Percentiles rank a stretch among this genome's conserved stretches.
Evolutionary conservation across 768 basidiomycete genomes (phyloP).

Genomic region (Mycena leptocephala): DNA sequence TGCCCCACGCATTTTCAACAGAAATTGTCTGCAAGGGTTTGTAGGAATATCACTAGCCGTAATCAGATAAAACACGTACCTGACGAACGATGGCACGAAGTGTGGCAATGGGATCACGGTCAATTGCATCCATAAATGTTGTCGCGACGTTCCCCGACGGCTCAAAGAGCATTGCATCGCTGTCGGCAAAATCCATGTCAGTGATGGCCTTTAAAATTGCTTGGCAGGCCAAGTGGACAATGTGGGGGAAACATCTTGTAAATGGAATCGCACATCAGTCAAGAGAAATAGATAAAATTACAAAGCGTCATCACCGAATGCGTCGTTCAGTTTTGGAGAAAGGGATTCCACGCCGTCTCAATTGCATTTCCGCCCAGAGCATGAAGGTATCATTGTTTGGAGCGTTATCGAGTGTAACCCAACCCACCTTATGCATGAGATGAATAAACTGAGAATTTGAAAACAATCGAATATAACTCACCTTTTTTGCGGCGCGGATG

Average conservation of each 20-base stretch:
- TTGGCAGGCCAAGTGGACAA: conserved; percentile 8
- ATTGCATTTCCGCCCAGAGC: background rate
- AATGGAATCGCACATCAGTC: background rate
- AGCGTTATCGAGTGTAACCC: background rate
- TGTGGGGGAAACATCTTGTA: conserved; percentile 11
- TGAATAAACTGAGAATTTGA: background rate
- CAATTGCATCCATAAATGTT: conserved; percentile 19
- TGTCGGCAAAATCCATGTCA: conserved; percentile 29
- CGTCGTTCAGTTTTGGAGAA: background rate
- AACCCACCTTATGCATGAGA: background rate
- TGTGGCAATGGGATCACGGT: conserved; percentile 40
- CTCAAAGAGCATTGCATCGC: conserved; percentile 7
- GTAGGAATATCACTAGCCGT: no score
- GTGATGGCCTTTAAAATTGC: conserved; percentile 44
- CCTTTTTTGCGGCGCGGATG: background rate
- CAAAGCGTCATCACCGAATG: background rate
- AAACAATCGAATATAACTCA: background rate
- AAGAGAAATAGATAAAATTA: background rate
- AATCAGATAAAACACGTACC: conserved; percentile 33
- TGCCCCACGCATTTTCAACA: no score
- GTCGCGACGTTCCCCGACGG: background rate
- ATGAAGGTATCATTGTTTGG: background rate
- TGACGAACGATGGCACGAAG: conserved; percentile 40
- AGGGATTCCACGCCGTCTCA: background rate
- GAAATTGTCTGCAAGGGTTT: conserved; percentile 32